These are phyloP conservation scores for Fusarium sp. DNA, from an alignment of 2,329 filamentous ascomycete species.

Conservation along the genomic window DNA sequence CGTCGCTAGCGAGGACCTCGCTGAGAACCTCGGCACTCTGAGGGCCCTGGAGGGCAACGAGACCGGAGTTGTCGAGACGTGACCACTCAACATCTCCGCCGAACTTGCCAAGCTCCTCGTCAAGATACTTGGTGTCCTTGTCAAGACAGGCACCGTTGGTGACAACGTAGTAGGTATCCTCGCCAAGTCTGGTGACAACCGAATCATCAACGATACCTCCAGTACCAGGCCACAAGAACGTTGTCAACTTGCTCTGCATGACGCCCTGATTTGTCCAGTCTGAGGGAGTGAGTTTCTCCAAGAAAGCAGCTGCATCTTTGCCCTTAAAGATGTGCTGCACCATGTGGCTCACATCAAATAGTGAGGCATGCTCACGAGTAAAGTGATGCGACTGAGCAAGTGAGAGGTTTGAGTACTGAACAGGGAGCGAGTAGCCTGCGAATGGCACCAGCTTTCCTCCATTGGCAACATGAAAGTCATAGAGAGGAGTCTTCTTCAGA, in stretches of 20 bases:
- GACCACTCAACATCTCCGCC: conserved; percentile 71
- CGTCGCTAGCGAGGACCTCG: conserved; percentile 64
- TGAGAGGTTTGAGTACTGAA: conserved; percentile 82
- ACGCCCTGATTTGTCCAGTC: conserved; percentile 69
- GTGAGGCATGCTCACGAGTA: conserved; percentile 85
- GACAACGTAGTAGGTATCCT: conserved; percentile 87
- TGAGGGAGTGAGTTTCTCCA: conserved; percentile 85
- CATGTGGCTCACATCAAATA: conserved; percentile 99
- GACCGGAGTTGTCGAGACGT: conserved; percentile 75
- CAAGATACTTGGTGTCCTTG: conserved; percentile 85
- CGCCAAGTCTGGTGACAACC: conserved; percentile 82
- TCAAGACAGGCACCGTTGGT: conserved; percentile 93
- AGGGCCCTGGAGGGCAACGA: conserved; percentile 92
- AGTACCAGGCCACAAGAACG: conserved; percentile 78
- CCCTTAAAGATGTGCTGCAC: conserved; percentile 88
- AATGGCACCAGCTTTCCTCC: conserved; percentile 98
- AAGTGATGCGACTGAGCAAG: conserved; percentile 89
- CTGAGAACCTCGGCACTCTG: conserved; percentile 75
- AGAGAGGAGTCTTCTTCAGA: conserved; percentile 75
- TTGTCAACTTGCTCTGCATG: conserved; percentile 84
- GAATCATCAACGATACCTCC: conserved; percentile 97
- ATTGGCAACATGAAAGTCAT: conserved; percentile 79
- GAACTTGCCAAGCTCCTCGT: conserved; percentile 69
- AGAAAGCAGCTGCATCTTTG: conserved; percentile 79
- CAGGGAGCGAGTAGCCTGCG: conserved; percentile 90